Evolutionary conservation across 2,329 filamentous ascomycete genomes (phyloP).

Genomic region (Phaeosphaeriaceae sp.): DNA sequence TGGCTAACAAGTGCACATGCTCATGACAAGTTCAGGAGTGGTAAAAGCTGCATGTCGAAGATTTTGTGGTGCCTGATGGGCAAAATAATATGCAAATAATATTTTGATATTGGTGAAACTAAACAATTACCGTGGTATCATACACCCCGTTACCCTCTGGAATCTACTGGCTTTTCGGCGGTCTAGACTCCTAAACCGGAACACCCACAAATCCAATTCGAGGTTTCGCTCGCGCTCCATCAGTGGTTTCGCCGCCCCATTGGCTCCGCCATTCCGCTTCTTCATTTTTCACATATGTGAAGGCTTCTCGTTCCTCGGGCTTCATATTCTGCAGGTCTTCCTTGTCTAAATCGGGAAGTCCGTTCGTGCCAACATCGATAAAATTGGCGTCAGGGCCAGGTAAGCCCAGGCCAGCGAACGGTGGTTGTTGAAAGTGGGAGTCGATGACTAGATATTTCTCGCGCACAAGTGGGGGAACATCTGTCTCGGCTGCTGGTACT

Average conservation of each 20-base stretch:
- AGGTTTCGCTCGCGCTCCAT: constrained; percentile 55
- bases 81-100: background rate
- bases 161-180: background rate
- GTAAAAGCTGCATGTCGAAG: too few relatives aligned
- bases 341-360: constrained; percentile 68
- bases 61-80: too few relatives aligned
- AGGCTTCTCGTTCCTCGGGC: constrained; percentile 72
- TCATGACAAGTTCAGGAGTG: too few relatives aligned
- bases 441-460: constrained; percentile 69
- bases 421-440: constrained; percentile 64
- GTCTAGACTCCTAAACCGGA: constrained; percentile 54
- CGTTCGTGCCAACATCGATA: constrained; percentile 58
- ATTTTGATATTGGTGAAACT: background rate
- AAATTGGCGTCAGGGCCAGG: constrained; percentile 64
- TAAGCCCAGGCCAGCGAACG: constrained; percentile 63
- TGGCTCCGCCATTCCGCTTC: constrained; percentile 75
- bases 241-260: constrained; percentile 73
- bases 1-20: too few relatives aligned
- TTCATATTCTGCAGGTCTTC: constrained; percentile 72
- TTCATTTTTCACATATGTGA: constrained; percentile 68
- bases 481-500: constrained; percentile 56
- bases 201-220: constrained; percentile 58
- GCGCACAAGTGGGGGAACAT: constrained; percentile 63
- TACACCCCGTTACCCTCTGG: constrained; percentile 1
- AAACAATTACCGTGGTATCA: constrained; percentile 12